Evolutionary conservation across 768 basidiomycete species (phyloP).

Genomic region (Amanita phalloides): DNA sequence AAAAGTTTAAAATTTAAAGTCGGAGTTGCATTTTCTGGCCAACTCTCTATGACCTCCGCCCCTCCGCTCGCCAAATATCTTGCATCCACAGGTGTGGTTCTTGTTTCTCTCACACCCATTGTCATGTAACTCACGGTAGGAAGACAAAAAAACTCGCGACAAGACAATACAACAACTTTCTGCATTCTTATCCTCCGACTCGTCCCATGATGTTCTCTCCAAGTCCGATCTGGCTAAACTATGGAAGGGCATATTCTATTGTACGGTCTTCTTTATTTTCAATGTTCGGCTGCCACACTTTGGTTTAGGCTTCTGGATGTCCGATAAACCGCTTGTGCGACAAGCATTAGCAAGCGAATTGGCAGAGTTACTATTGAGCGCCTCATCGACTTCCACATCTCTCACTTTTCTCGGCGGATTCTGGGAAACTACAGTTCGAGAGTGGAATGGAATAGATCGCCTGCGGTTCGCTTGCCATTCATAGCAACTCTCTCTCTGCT

Average conservation of each 20-base stretch:
- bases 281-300: not conserved
- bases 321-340: conserved; percentile 94
- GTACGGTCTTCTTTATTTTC: conserved; percentile 30
- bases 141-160: conserved; percentile 90
- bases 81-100: conserved; percentile 68
- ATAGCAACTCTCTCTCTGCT: conserved; percentile 7
- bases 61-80: conserved; percentile 85
- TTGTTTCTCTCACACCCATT: conserved; percentile 9
- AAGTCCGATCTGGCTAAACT: conserved; percentile 80
- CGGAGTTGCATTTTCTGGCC: not conserved
- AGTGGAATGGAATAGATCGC: conserved; percentile 91
- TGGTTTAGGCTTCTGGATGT: conserved; percentile 95
- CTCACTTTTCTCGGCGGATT: conserved; percentile 79
- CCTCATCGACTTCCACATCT: conserved; percentile 45
- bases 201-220: conserved; percentile 45
- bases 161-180: conserved; percentile 77
- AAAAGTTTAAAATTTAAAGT: too few species aligned
- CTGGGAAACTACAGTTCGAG: conserved; percentile 82
- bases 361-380: conserved; percentile 69
- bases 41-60: conserved; percentile 22
- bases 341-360: conserved; percentile 83
- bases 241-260: conserved; percentile 98
- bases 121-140: conserved; percentile 6
- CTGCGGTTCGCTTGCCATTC: conserved; percentile 47
- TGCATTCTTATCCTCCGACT: conserved; percentile 60